These are phyloP conservation scores for Trichoderma polysporum DNA, from an alignment of 2,329 filamentous ascomycete species.

Conservation along the genomic window DNA sequence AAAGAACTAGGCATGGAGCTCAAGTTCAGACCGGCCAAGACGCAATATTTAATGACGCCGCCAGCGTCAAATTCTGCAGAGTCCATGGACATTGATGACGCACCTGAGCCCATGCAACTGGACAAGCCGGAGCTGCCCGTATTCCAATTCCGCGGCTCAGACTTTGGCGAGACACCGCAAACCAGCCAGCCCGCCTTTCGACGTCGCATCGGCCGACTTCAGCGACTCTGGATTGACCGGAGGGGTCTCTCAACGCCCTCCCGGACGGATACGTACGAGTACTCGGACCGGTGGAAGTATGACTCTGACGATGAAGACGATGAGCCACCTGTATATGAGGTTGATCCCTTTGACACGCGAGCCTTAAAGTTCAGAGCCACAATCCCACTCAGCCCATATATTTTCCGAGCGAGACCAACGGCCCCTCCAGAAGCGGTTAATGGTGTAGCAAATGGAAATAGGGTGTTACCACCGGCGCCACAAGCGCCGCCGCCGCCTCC, in stretches of 20 bases:
- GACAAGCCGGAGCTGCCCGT: conserved; percentile 38
- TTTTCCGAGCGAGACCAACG: conserved; percentile 41
- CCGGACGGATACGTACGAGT: conserved; percentile 45
- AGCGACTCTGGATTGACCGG: conserved; percentile 85
- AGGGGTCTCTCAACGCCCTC: conserved; percentile 60
- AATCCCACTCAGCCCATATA: conserved; percentile 50
- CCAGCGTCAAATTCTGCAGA: conserved; percentile 57
- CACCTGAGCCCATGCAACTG: conserved; percentile 44
- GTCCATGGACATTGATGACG: conserved; percentile 56
- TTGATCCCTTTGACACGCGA: conserved; percentile 67
- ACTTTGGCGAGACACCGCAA: conserved; percentile 39
- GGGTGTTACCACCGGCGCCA: conserved; percentile 29
- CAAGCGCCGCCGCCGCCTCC: conserved; percentile 23
- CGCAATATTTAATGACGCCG: conserved; percentile 67
- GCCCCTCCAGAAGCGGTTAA: conserved; percentile 32
- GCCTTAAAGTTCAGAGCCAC: conserved; percentile 62
- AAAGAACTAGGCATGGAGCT: conserved; percentile 61
- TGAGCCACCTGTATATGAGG: conserved; percentile 69
- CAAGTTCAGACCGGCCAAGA: conserved; percentile 70
- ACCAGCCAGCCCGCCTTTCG: conserved; percentile 67
- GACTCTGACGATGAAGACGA: conserved; percentile 85
- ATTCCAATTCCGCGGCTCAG: conserved; percentile 46
- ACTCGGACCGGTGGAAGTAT: conserved; percentile 77
- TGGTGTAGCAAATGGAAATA: conserved; percentile 27
- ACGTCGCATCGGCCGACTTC: conserved; percentile 78